These are phyloP conservation scores for Linnemannia hyalina DNA, from an alignment of 192 early-diverging fungal species.

Conservation along the genomic window DNA sequence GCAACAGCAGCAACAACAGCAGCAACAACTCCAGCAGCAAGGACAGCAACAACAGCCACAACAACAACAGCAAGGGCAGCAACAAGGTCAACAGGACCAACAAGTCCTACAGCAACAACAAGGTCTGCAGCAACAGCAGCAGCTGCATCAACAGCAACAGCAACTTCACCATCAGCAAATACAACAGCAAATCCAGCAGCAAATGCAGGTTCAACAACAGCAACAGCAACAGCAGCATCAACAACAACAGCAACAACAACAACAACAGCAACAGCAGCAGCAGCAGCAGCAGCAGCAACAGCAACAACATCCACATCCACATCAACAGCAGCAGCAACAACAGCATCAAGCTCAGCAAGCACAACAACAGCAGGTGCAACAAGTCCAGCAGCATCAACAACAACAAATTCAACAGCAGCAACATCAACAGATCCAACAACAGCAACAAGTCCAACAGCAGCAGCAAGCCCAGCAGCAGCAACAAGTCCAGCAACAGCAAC, in stretches of 20 bases:
- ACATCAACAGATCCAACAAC: constrained; percentile 5
- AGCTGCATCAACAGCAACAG: neutral
- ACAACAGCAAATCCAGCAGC: neutral
- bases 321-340: neutral
- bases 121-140: neutral
- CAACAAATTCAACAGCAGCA: neutral
- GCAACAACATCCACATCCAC: neutral
- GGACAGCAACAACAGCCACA: constrained; percentile 18
- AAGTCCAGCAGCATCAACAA: neutral
- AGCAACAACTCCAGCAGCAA: constrained; percentile 13
- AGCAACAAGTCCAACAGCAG: neutral
- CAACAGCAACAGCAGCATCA: neutral
- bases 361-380: constrained; percentile 8
- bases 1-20: constrained; percentile 21
- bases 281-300: neutral
- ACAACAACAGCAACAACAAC: neutral
- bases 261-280: neutral
- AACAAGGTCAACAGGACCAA: neutral
- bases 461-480: neutral
- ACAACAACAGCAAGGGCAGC: neutral
- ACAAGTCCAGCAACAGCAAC: neutral
- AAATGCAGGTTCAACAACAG: neutral
- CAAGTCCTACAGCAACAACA: constrained; percentile 3
- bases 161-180: neutral
- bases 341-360: neutral